phyloP scores from a whole-genome alignment of 805 yeast species.

The Zygoascus tannicola region DNA sequence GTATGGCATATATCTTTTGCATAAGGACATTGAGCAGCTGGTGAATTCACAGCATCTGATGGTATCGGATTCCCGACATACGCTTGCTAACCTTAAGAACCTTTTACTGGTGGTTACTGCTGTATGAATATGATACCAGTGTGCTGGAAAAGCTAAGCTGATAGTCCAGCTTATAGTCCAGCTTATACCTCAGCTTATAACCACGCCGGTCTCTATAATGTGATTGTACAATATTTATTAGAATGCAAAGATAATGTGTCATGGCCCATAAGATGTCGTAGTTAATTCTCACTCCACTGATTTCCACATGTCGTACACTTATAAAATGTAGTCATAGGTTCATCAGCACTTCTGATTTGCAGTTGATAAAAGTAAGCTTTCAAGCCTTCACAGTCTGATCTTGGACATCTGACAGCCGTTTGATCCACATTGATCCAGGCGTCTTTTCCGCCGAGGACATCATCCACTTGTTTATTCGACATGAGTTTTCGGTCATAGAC shows the following conservation, averaged over 20 bases:
- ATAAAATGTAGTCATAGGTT: conserved; percentile 97
- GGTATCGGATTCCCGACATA: conserved; percentile 28
- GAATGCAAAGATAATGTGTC: too few relatives aligned
- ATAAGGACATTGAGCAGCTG: conserved; percentile 40
- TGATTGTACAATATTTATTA: too few relatives aligned
- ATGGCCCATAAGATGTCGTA: too few relatives aligned
- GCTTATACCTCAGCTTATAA: too few relatives aligned
- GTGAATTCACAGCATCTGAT: conserved; percentile 25
- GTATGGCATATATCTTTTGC: conserved; percentile 39
- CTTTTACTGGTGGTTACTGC: conserved; percentile 23
- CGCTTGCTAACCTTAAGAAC: conserved; percentile 31
- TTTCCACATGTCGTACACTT: conserved; percentile 89
- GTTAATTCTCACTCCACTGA: conserved; percentile 92
- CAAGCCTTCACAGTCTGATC: conserved; percentile 72
- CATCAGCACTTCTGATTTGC: conserved; percentile 96
- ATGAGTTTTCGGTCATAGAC: conserved; percentile 78
- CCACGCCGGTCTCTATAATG: too few relatives aligned
- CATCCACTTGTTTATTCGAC: conserved; percentile 87
- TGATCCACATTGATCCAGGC: conserved; percentile 99
- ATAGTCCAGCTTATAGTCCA: too few relatives aligned
- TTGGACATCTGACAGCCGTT: conserved; percentile 86
- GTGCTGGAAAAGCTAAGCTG: too few relatives aligned
- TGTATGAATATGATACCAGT: too few relatives aligned
- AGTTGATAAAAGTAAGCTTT: conserved; percentile 95
- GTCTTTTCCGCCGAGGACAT: conserved; percentile 91